A percentile compares a stretch with the other conserved stretches of the same genome.
These are phyloP conservation scores for Rhizopus stolonifer DNA, from an alignment of 371 early-diverging fungal species.

Conservation along the genomic window DNA sequence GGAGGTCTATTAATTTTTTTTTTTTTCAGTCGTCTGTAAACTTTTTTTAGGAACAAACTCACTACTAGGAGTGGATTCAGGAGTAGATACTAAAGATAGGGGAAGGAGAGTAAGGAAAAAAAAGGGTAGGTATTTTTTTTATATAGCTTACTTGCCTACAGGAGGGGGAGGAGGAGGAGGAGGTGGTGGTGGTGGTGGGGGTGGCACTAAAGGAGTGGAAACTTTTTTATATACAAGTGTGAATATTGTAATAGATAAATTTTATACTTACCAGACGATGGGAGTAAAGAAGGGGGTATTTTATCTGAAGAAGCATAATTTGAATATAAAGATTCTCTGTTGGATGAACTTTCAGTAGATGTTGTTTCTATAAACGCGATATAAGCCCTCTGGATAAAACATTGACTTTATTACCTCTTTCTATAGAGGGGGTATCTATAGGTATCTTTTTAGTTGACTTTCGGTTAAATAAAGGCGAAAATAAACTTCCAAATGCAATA, in stretches of 20 bases:
- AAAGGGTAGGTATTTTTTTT: too few species aligned
- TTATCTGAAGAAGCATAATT: not conserved
- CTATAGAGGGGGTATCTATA: not conserved
- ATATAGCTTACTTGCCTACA: not conserved
- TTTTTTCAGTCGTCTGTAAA: too few species aligned
- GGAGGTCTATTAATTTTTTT: too few species aligned
- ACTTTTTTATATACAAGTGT: not conserved
- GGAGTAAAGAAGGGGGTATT: not conserved
- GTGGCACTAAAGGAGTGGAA: not conserved
- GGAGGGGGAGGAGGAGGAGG: conserved; percentile 15
- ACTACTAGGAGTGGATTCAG: not conserved
- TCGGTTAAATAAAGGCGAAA: conserved; percentile 8
- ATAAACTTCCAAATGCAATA: conserved; percentile 5
- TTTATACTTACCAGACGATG: too few species aligned
- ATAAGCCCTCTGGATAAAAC: not conserved
- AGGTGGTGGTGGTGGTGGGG: not conserved
- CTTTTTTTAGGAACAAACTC: not conserved
- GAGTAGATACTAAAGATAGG: not conserved
- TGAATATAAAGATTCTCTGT: not conserved
- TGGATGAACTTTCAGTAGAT: conserved; percentile 1
- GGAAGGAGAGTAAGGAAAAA: not conserved
- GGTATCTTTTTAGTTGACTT: not conserved
- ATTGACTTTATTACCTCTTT: not conserved
- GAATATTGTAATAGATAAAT: too few species aligned
- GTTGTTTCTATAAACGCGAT: not conserved